phyloP scores from a whole-genome alignment of 2,329 filamentous ascomycete species.

The Colletotrichum gloeosporioides region DNA sequence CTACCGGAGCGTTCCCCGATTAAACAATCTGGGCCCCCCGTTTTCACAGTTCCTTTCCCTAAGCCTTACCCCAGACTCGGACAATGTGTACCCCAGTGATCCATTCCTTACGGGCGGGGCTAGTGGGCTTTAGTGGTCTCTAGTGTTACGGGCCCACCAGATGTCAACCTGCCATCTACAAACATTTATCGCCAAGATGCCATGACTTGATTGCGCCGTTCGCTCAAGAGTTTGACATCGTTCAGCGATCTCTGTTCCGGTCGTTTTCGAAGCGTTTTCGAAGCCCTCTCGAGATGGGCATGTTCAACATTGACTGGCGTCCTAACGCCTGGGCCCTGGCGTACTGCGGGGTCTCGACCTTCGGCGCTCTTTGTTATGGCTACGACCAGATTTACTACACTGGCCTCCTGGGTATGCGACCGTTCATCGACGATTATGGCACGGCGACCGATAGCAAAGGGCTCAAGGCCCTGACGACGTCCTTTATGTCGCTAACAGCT shows the following conservation, averaged over 20 bases:
- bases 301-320: conserved; percentile 23
- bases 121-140: neutral
- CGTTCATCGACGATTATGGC: conserved; percentile 33
- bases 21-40: neutral
- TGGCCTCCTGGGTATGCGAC: conserved; percentile 13
- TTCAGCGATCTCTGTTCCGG: conserved; percentile 33
- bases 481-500: conserved; percentile 36
- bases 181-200: neutral
- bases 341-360: conserved; percentile 32
- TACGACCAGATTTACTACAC: conserved; percentile 30
- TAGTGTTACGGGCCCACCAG: neutral
- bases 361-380: conserved; percentile 24
- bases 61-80: neutral
- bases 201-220: neutral
- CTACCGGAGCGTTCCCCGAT: neutral
- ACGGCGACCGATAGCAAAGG: conserved; percentile 23
- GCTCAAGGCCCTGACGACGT: conserved; percentile 25
- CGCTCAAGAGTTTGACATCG: neutral
- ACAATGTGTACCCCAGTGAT: neutral
- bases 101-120: neutral
- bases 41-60: neutral
- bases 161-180: neutral
- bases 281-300: conserved; percentile 18
- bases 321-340: conserved; percentile 28
- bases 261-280: conserved; percentile 23